Evolutionary conservation across 2,329 filamentous ascomycete species (phyloP).

Genomic region (Fusarium mangiferae): DNA sequence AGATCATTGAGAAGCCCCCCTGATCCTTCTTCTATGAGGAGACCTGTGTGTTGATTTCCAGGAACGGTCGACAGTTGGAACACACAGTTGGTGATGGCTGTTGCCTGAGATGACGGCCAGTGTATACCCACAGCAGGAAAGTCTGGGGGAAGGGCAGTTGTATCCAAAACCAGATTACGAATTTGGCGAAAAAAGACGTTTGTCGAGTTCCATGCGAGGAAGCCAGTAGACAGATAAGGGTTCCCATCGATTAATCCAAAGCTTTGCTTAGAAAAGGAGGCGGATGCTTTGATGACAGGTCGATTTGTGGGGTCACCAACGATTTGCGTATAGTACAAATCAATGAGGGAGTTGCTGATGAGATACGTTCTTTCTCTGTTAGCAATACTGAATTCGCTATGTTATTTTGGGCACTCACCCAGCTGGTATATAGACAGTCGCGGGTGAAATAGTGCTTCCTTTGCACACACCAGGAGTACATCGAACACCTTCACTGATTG

Average conservation of each 20-base stretch:
- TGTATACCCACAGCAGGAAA: constrained; percentile 66
- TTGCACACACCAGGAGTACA: constrained; percentile 42
- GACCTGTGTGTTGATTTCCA: constrained; percentile 64
- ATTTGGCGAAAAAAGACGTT: constrained; percentile 70
- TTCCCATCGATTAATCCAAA: constrained; percentile 61
- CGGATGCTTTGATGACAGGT: constrained; percentile 64
- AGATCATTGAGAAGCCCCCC: constrained; percentile 76
- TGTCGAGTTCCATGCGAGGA: constrained; percentile 61
- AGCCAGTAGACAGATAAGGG: constrained; percentile 53
- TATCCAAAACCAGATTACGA: constrained; percentile 66
- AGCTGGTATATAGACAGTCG: constrained; percentile 52
- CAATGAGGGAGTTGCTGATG: constrained; percentile 75
- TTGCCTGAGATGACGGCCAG: constrained; percentile 75
- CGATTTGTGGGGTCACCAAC: constrained; percentile 73
- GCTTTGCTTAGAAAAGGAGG: constrained; percentile 55
- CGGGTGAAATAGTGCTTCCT: constrained; percentile 50
- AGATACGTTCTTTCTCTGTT: constrained; percentile 66
- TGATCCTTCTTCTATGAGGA: constrained; percentile 71
- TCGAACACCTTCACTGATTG: constrained; percentile 40
- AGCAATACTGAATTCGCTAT: constrained; percentile 1
- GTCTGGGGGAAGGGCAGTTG: constrained; percentile 59
- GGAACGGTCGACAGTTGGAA: constrained; percentile 60
- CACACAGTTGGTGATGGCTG: constrained; percentile 67
- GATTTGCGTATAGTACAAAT: constrained; percentile 84
- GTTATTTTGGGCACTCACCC: constrained; percentile 45